Evolutionary conservation across 208 protist species (phyloP).

Genomic region (Acanthamoeba lenticulata): DNA sequence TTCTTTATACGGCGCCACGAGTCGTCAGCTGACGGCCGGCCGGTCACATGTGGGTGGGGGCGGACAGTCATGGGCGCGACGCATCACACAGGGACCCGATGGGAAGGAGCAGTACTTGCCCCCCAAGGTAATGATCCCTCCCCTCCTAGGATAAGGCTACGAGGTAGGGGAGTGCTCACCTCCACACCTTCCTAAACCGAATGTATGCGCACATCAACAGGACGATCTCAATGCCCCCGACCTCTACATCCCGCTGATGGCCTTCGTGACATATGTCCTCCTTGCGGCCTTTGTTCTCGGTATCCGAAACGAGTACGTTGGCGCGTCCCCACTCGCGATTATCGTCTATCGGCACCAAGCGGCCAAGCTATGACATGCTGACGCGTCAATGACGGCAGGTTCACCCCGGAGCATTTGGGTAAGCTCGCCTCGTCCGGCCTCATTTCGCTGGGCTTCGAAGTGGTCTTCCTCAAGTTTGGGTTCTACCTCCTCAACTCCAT

Average conservation of each 20-base stretch:
- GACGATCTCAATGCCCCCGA: slow-evolving; percentile 89
- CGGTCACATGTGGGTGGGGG: background rate
- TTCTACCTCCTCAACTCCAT: slow-evolving; percentile 78
- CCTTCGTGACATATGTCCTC: slow-evolving; percentile 90
- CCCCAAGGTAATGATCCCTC: slow-evolving; percentile 59
- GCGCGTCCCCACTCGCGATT: background rate
- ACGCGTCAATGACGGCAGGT: slow-evolving; percentile 1
- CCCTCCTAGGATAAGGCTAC: too few relatives aligned
- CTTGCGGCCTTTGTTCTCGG: slow-evolving; percentile 76
- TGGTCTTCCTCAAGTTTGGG: slow-evolving; percentile 78
- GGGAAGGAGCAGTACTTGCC: slow-evolving; percentile 47
- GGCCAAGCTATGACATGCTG: background rate
- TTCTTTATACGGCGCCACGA: background rate
- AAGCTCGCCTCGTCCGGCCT: slow-evolving; percentile 78
- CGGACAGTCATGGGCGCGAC: slow-evolving; percentile 48
- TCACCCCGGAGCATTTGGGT: slow-evolving; percentile 87
- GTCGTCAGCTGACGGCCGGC: background rate
- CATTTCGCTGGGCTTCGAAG: slow-evolving; percentile 81
- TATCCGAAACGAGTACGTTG: slow-evolving; percentile 44
- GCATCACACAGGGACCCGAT: slow-evolving; percentile 35
- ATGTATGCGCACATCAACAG: too few relatives aligned
- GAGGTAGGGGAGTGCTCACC: too few relatives aligned
- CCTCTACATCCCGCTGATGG: slow-evolving; percentile 90
- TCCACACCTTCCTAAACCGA: too few relatives aligned
- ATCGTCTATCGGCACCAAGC: background rate